Conservation (phyloP, 192 early-diverging fungal species). For the Umbelopsis ramanniana region DNA sequence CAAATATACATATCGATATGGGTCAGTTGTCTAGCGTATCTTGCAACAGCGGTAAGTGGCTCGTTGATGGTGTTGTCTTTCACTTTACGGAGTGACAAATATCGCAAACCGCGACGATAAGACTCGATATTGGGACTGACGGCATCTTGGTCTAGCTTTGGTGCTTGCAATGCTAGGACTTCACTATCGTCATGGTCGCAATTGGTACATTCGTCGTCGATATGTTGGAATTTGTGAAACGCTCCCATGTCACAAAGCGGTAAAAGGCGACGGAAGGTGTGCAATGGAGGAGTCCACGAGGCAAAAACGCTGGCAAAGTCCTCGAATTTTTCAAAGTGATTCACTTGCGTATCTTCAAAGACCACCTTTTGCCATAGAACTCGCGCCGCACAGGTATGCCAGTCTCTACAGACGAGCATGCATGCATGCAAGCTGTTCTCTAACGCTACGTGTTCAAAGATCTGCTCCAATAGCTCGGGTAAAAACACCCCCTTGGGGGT, state of each 20-base stretch:
- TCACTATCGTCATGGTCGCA: not conserved
- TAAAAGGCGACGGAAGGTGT: constrained; percentile 2
- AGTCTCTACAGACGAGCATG: constrained; percentile 37
- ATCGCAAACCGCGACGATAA: constrained; percentile 25
- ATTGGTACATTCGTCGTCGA: not conserved
- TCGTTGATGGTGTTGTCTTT: constrained; percentile 43
- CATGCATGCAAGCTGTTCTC: constrained; percentile 26
- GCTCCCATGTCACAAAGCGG: not conserved
- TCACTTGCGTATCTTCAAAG: constrained; percentile 36
- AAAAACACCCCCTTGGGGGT: constrained; percentile 13
- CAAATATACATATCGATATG: constrained; percentile 58
- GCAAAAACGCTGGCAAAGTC: constrained; percentile 26
- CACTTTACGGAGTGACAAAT: constrained; percentile 32
- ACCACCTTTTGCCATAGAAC: constrained; percentile 35
- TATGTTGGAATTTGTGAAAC: constrained; percentile 12
- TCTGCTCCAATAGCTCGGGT: constrained; percentile 19
- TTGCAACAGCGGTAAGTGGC: constrained; percentile 25
- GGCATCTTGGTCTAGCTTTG: not conserved
- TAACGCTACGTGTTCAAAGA: not conserved
- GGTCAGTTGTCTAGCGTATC: constrained; percentile 36
- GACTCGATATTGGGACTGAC: not conserved
- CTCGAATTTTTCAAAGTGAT: constrained; percentile 20
- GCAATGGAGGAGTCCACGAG: constrained; percentile 1
- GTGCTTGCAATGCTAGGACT: not conserved
- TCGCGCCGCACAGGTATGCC: constrained; percentile 34